Conservation (phyloP, 2,329 filamentous ascomycete genomes). For the Aspergillus candidus region DNA sequence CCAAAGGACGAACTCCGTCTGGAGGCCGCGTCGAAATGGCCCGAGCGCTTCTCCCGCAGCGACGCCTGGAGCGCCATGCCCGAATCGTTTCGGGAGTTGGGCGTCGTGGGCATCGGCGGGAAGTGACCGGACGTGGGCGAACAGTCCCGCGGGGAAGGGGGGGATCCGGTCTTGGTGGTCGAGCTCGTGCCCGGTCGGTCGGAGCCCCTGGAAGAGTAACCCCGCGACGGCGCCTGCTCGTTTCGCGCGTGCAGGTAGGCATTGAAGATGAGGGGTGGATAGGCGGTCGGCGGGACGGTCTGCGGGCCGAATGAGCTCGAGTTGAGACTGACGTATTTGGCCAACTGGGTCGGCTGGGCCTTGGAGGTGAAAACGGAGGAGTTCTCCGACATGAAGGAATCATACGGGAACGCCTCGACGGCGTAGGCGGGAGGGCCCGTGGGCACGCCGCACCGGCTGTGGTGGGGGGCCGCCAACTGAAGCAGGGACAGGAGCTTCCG, state of each 20-base stretch:
- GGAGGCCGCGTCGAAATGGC: slow-evolving; percentile 77
- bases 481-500: slow-evolving; percentile 83
- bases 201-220: slow-evolving; percentile 34
- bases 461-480: slow-evolving; percentile 84
- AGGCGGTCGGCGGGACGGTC: slow-evolving; percentile 46
- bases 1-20: slow-evolving; percentile 91
- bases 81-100: slow-evolving; percentile 84
- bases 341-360: slow-evolving; percentile 64
- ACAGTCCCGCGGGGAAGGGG: slow-evolving; percentile 51
- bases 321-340: slow-evolving; percentile 82
- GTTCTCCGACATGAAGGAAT: slow-evolving; percentile 84
- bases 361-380: slow-evolving; percentile 69
- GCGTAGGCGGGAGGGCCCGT: slow-evolving; percentile 89
- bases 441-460: slow-evolving; percentile 76
- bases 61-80: slow-evolving; percentile 81
- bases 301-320: slow-evolving; percentile 76
- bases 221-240: slow-evolving; percentile 48
- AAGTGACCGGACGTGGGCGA: slow-evolving; percentile 77
- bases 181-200: slow-evolving; percentile 74
- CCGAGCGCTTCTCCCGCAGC: slow-evolving; percentile 87
- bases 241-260: slow-evolving; percentile 74
- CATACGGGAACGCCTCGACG: slow-evolving; percentile 84
- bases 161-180: slow-evolving; percentile 46
- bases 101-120: slow-evolving; percentile 67
- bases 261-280: slow-evolving; percentile 73